Conservation (phyloP, 148 eudicot species). For the Rhododendron ovatum region DNA sequence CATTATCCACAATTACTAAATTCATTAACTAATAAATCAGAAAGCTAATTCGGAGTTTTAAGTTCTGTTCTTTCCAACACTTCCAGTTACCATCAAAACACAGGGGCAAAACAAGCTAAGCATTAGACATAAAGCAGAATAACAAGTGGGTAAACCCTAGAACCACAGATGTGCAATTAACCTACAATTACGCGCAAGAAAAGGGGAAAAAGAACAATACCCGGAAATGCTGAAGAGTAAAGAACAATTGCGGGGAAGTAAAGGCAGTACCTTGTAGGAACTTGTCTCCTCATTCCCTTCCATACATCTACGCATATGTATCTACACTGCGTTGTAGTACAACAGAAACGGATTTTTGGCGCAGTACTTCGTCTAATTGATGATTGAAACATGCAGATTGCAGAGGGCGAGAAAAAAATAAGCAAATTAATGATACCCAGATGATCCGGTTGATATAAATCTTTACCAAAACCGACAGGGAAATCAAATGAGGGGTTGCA, state of each 20-base stretch:
- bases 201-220: not conserved
- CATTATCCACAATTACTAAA: not conserved
- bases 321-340: not conserved
- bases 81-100: not conserved
- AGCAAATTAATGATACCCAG: not conserved
- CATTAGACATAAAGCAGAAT: not conserved
- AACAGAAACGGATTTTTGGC: not conserved
- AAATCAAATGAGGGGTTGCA: not conserved
- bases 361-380: not conserved
- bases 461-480: not conserved
- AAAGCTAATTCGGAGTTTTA: not conserved
- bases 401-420: not conserved
- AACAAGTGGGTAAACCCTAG: not conserved
- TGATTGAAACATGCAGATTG: not conserved
- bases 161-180: slow-evolving; percentile 1
- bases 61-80: too few species aligned
- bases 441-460: not conserved
- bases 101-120: not conserved
- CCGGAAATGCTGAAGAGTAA: not conserved
- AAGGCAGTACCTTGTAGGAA: slow-evolving; percentile 7
- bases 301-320: not conserved
- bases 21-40: not conserved
- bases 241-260: not conserved
- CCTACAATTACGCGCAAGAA: not conserved
- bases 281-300: slow-evolving; percentile 4